Evolutionary conservation across 2,329 filamentous ascomycete genomes (phyloP), one percentile per base, ranked within the genome.

Genomic region (Sodiomyces alkalinus): DNA sequence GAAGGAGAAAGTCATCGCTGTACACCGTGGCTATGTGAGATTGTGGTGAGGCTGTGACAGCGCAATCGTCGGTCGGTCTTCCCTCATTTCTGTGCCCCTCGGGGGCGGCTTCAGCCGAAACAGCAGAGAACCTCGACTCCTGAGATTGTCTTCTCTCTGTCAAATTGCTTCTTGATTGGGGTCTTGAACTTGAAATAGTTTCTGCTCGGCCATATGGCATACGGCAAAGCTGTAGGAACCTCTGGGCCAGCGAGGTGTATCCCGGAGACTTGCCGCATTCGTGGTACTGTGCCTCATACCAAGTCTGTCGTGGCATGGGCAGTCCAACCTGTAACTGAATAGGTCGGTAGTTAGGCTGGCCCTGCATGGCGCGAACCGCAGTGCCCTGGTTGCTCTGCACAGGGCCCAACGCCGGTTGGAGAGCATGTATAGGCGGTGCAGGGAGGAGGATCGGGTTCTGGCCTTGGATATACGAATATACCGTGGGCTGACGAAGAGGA

Each of bases 21-120:
- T 23, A 18, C n/a, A 29, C 27, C 6, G 27, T 29, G 7, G 27
- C 27, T n/a, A n/a, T n/a, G n/a, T n/a, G n/a, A n/a, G n/a, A n/a
- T n/a, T n/a, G n/a, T n/a, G n/a, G n/a, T n/a, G n/a, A n/a, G n/a
- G n/a, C n/a, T n/a, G n/a, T n/a, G n/a, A n/a, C n/a, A n/a, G n/a
- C n/a, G n/a, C n/a, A n/a, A n/a, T n/a, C n/a, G n/a, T n/a, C n/a
- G n/a, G n/a, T n/a, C n/a, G 21, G 21, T 12, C 6, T 22, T 12
- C 21, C 13, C 6, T 10, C 21, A 6, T 22, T 22, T 12, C 11
- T 22, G 6, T 6, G 6, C n/a, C 11, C 11, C 11, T 6, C 21
- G 13, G 21, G 21, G 6, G 21, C 6, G 5, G 6, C 6, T n/a
- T 22, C 21, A 20, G 11, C 19, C 7, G 19, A 20, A 20, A 20